Evolutionary conservation across 441 rosid genomes (phyloP).

Genomic region (Gossypium schwendimanii): DNA sequence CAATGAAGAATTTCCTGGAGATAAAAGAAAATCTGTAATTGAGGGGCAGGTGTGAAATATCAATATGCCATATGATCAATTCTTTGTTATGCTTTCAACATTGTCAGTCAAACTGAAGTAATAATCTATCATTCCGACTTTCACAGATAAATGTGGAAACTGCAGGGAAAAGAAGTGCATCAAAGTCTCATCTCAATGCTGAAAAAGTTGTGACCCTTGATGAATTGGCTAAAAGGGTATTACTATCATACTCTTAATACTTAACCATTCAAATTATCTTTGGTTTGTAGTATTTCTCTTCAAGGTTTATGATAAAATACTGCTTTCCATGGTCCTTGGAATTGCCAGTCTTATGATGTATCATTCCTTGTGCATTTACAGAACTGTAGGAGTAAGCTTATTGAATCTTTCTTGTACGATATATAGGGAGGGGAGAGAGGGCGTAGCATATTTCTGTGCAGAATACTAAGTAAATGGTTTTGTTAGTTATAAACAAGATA

Average conservation of each 20-base stretch:
- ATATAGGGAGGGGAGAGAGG: background rate
- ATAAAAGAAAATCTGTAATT: conserved; percentile 24
- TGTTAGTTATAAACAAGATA: background rate
- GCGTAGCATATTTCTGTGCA: background rate
- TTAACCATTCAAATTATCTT: background rate
- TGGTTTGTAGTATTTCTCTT: background rate
- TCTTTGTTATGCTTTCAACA: conserved; percentile 5
- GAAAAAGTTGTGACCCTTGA: conserved; percentile 24
- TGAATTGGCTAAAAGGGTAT: conserved; percentile 35
- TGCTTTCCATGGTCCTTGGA: background rate
- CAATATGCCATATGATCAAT: conserved; percentile 7
- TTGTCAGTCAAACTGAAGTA: background rate
- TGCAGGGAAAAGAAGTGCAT: conserved; percentile 21
- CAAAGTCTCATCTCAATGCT: conserved; percentile 20
- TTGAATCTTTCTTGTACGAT: background rate
- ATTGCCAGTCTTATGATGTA: background rate
- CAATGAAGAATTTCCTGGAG: conserved; percentile 32
- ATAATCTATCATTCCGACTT: conserved; percentile 12
- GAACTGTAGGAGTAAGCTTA: background rate
- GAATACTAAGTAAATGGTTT: background rate
- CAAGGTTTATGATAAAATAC: background rate
- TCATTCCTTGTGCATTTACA: conserved; percentile 4
- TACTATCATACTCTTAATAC: background rate
- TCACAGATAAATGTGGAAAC: conserved; percentile 32
- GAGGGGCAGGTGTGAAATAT: conserved; percentile 52